A percentile compares a stretch with the other conserved stretches of the same genome.
Conservation (phyloP, 768 basidiomycete genomes). For the Termitomyces sp. region DNA sequence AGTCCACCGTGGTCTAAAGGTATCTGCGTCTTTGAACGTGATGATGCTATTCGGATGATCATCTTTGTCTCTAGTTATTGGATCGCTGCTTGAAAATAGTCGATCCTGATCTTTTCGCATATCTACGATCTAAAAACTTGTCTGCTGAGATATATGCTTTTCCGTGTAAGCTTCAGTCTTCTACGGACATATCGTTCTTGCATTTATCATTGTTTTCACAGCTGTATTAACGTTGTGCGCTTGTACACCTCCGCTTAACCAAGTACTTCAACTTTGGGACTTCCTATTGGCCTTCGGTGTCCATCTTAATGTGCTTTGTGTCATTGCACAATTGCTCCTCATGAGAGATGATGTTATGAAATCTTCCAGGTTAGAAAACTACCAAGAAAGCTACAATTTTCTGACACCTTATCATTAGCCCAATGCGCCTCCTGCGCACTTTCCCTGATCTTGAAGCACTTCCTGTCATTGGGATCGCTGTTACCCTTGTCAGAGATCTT, state of each 20-base stretch:
- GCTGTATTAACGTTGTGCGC: conserved; percentile 94
- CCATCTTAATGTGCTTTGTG: conserved; percentile 93
- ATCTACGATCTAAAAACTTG: conserved; percentile 85
- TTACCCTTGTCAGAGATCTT: conserved; percentile 89
- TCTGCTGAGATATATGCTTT: conserved; percentile 97
- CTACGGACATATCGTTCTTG: background rate
- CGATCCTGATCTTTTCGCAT: conserved; percentile 76
- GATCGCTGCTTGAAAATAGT: conserved; percentile 90
- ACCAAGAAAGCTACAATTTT: background rate
- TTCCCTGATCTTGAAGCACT: conserved; percentile 89
- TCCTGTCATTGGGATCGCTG: conserved; percentile 87
- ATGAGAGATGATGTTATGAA: conserved; percentile 89
- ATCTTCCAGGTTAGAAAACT: conserved; percentile 62
- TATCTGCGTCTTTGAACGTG: conserved; percentile 21
- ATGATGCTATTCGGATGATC: background rate
- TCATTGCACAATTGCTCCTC: conserved; percentile 89
- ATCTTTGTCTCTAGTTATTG: conserved; percentile 54
- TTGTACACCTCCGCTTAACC: conserved; percentile 92
- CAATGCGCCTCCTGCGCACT: conserved; percentile 90
- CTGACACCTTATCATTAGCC: conserved; percentile 39
- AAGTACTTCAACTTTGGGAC: conserved; percentile 95
- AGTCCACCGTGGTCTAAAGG: conserved; percentile 91
- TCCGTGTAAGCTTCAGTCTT: conserved; percentile 59
- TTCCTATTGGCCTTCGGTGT: conserved; percentile 96
- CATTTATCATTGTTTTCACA: conserved; percentile 22